Conservation (phyloP, 495 filamentous ascomycete species). For the Xylaria sp. region DNA sequence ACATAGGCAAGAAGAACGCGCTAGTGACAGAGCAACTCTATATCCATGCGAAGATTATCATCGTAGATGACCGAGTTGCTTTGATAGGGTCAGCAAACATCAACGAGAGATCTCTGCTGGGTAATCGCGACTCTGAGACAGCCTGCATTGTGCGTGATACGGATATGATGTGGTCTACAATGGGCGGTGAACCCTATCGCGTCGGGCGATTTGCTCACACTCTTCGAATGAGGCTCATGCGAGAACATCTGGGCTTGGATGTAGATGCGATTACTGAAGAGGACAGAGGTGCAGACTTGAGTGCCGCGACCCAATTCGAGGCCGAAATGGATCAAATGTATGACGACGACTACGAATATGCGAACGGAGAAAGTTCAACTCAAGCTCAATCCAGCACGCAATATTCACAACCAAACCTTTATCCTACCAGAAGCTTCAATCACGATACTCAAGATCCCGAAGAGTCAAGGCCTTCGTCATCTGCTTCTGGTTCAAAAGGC, state of each 20-base stretch:
- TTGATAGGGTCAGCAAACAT: constrained; percentile 99
- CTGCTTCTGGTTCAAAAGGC: constrained; percentile 40
- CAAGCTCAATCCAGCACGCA: constrained; percentile 19
- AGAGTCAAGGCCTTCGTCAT: constrained; percentile 46
- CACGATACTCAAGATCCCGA: constrained; percentile 80
- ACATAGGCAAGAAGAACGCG: constrained; percentile 80
- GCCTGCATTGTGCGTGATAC: constrained; percentile 92
- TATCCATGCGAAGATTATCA: constrained; percentile 97
- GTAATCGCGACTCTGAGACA: constrained; percentile 88
- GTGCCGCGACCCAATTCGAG: constrained; percentile 57
- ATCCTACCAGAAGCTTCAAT: constrained; percentile 69
- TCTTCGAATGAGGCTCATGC: constrained; percentile 91
- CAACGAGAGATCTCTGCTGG: constrained; percentile 96
- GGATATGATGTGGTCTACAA: constrained; percentile 89
- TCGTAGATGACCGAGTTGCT: constrained; percentile 92
- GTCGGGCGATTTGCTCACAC: constrained; percentile 94
- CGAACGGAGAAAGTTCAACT: constrained; percentile 39
- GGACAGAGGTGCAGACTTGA: constrained; percentile 66
- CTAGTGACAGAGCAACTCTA: constrained; percentile 97
- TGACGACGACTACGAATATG: constrained; percentile 44
- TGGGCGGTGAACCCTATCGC: constrained; percentile 86
- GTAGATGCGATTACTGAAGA: constrained; percentile 90
- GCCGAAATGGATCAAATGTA: constrained; percentile 63
- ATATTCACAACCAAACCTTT: constrained; percentile 18
- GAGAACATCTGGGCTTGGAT: constrained; percentile 94